Base-by-base conservation (phyloP, 331 rosid species). In the Malus hybrid region DNA sequence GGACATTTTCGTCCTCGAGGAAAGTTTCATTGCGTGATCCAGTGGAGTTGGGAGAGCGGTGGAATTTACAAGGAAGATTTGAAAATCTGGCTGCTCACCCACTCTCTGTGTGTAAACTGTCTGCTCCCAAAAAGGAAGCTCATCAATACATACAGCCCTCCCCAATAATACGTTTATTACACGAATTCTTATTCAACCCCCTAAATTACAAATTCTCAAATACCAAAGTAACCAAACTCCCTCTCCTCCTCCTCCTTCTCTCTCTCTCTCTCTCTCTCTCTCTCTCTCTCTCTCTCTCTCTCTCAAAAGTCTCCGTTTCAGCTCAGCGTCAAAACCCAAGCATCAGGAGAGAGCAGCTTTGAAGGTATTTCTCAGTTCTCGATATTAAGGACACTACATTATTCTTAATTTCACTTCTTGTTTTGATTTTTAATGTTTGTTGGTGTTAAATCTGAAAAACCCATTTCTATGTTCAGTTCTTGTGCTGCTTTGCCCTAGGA, bases 301-400 rank as follows among this genome's bases (percentile, higher is more conserved):
- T 20, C 55, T 39, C 29, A 63, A 9, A 63, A 30, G 1, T 13
- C 68, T 63, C 39, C 7, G 15, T 64, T 63, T 64, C 22, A 64
- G 46, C 68, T 15, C 24, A 64, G 68, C 1, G 1, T 62, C 20
- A 26, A 26, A 62, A 28, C 66, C 66, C 46, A 7, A 63, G 68
- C 20, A 18, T n/a, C 44, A 57, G 46, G 16, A 14, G 4, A 72
- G 69, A 44, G 14, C 6, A 61, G 14, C 46, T 18, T 39, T 32
- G 36, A 20, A 26, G 77, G 77, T 73, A 73, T 57, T 72, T 57
- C 61, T 61, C 8, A 64, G 20, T 63, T 42, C 19, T 73, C 12
- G n/a, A 10, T 46, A 6, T 20, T 52, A 5, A 28, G 62, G 78
- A 78, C 82, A 22, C 6, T 4, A 52, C 76, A 7, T 33, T 10